These are phyloP conservation scores for Claviceps cyperi DNA, from an alignment of 2,329 filamentous ascomycete genomes.

Conservation along the genomic window DNA sequence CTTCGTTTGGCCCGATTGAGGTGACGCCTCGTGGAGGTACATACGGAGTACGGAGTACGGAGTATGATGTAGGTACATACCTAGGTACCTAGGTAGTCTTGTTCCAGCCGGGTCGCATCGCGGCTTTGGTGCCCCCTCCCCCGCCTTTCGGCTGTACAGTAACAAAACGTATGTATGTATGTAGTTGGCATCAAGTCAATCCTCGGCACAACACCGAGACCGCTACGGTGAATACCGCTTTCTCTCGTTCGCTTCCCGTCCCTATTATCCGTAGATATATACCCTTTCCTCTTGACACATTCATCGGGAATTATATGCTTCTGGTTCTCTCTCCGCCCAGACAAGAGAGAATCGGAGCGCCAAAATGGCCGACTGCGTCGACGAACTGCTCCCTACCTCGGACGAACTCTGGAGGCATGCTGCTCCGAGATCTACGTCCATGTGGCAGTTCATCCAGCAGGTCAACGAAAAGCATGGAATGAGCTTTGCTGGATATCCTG, in stretches of 20 bases:
- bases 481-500: slow-evolving; percentile 49
- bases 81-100: neutral
- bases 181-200: too few relatives aligned
- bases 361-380: slow-evolving; percentile 8
- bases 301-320: too few relatives aligned
- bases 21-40: too few relatives aligned
- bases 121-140: slow-evolving; percentile 5
- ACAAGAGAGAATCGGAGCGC: neutral
- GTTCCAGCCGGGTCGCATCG: neutral
- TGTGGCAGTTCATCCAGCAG: slow-evolving; percentile 55
- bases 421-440: slow-evolving; percentile 50
- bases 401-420: slow-evolving; percentile 58
- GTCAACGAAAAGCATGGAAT: slow-evolving; percentile 55
- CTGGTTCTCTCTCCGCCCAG: neutral
- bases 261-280: too few relatives aligned
- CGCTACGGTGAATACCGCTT: neutral
- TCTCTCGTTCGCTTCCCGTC: neutral
- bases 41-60: too few relatives aligned
- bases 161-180: too few relatives aligned
- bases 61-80: too few relatives aligned
- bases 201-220: neutral
- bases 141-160: neutral
- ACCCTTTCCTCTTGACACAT: too few relatives aligned
- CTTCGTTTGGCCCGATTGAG: too few relatives aligned
- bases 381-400: slow-evolving; percentile 4